Base-by-base conservation (phyloP, 345 rosid genomes). In the Euphorbia tirucalli region DNA sequence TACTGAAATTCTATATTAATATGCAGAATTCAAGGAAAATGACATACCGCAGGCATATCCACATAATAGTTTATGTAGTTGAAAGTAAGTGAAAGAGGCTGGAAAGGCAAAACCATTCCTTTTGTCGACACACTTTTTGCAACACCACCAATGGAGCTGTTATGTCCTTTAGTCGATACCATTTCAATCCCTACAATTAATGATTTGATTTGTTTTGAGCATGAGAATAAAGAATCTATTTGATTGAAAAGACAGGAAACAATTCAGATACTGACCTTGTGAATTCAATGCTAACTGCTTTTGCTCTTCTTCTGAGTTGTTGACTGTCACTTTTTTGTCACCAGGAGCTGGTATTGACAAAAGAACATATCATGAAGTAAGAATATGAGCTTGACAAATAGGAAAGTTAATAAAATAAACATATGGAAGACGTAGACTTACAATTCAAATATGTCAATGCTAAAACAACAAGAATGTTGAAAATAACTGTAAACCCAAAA, bases 71-170 rank as follows among this genome's bases (percentile, higher is more conserved):
- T 88, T 63, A 90, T 81, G 54, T 85, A 83, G 74, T 86, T 74
- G 65, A 92, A 92, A 72, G 92, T 87, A 30, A 92, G 85, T 32
- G 91, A 90, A 75, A 87, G 84, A 1, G 92, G 97, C 61, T 80
- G 87, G 79, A 88, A 92, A 24, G 97, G 96, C 74, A 92, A 79
- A 54, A 87, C 83, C 92, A 90, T 92, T 71, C 91, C 89, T 64
- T 55, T 80, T 62, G 41, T 85, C 32, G 74, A 41, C 56, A 9
- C 65, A 30, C 57, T 80, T 49, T 25, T 70, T 25, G 74, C 28
- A 41, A 57, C 30, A 67, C 28, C 50, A n/a, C 18, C 52, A 46
- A 4, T 10, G 1, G 44, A 41, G 44, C 8, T 41, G 44, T 41
- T 5, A 41, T 46, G 16, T 46, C 52, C 52, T 46, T 13, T 14